A percentile compares a stretch with the other conserved stretches of the same genome.
These are phyloP conservation scores for Eucalyptus tenuipes DNA, from an alignment of 345 rosid species.

Conservation along the genomic window DNA sequence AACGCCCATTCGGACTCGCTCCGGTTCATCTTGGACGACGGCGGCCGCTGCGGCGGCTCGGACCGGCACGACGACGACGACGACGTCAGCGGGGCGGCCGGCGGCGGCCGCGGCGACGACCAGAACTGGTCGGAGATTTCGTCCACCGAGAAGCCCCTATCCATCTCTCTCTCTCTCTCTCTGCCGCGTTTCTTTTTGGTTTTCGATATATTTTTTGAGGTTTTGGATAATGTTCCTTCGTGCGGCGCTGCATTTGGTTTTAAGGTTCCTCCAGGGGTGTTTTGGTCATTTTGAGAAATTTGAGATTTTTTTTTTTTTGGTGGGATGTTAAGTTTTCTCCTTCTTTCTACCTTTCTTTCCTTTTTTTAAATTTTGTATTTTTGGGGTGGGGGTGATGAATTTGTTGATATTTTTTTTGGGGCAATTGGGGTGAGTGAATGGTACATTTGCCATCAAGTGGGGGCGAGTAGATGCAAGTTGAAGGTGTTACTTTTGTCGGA, in stretches of 20 bases:
- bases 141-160: conserved; percentile 44
- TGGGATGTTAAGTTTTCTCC: background rate
- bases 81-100: background rate
- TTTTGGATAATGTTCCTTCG: background rate
- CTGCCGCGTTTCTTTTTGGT: background rate
- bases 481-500: background rate
- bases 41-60: background rate
- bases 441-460: background rate
- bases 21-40: conserved; percentile 22
- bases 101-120: conserved; percentile 11
- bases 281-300: background rate
- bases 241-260: background rate
- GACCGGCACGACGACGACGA: background rate
- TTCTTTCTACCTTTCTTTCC: too few species aligned
- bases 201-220: background rate
- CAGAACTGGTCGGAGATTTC: conserved; percentile 51
- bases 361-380: background rate
- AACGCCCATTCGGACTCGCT: conserved; percentile 84
- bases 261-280: background rate
- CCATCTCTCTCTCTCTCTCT: conserved; percentile 10
- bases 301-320: background rate
- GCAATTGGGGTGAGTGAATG: background rate
- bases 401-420: background rate
- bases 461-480: background rate
- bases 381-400: background rate